Evolutionary conservation across 2,329 filamentous ascomycete species (phyloP).

Genomic region (Aspergillus sp.): DNA sequence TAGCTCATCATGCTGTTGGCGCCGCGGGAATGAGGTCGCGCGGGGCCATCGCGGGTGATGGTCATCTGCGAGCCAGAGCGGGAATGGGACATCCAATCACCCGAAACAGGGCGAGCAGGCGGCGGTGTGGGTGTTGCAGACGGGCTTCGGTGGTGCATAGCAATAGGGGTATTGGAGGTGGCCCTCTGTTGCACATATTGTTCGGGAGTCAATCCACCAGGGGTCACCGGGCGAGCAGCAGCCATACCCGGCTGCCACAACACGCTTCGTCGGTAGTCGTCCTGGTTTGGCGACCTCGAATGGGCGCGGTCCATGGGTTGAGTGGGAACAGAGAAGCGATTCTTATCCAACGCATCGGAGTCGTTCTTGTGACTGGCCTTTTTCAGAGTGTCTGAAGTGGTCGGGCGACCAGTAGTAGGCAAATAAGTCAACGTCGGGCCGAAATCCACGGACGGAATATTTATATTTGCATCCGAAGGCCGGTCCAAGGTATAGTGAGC

Average conservation of each 20-base stretch:
- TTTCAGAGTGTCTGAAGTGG: constrained; percentile 53
- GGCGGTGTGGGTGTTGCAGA: constrained; percentile 48
- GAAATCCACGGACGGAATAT: constrained; percentile 77
- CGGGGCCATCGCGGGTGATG: constrained; percentile 19
- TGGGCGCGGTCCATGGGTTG: constrained; percentile 30
- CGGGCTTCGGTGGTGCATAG: constrained; percentile 61
- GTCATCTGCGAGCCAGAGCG: constrained; percentile 34
- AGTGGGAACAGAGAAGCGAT: constrained; percentile 18
- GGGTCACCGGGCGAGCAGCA: constrained; percentile 45
- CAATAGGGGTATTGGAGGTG: constrained; percentile 54
- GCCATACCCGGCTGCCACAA: constrained; percentile 75
- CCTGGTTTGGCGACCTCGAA: constrained; percentile 42
- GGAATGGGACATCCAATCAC: constrained; percentile 36
- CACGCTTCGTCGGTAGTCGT: constrained; percentile 62
- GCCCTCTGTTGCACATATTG: constrained; percentile 81
- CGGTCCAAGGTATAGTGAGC: constrained; percentile 41
- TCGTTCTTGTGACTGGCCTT: constrained; percentile 32
- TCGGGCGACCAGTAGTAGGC: constrained; percentile 54
- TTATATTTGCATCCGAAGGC: constrained; percentile 39
- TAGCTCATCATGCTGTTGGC: constrained; percentile 51
- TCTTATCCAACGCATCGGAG: constrained; percentile 32
- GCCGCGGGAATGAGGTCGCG: constrained; percentile 54
- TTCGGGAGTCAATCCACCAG: constrained; percentile 67
- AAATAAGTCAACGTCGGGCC: constrained; percentile 75
- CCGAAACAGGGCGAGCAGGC: constrained; percentile 32